Evolutionary conservation across 2,329 filamentous ascomycete species (phyloP).

Genomic region (Neonectria coccinea): DNA sequence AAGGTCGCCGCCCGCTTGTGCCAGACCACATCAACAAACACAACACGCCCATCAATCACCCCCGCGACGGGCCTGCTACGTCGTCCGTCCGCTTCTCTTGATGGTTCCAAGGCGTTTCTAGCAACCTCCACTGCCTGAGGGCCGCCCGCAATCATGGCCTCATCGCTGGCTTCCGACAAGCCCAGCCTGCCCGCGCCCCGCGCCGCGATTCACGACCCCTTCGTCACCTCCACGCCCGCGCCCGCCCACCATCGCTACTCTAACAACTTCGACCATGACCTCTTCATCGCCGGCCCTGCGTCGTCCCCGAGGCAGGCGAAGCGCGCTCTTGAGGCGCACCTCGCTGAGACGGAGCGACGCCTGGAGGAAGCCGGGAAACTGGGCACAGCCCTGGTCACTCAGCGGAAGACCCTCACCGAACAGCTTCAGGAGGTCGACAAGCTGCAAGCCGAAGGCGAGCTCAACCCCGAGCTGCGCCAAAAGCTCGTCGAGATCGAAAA

Average conservation of each 20-base stretch:
- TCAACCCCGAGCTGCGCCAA: constrained; percentile 84
- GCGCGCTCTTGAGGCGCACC: constrained; percentile 88
- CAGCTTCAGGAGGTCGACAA: constrained; percentile 87
- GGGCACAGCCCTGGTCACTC: constrained; percentile 87
- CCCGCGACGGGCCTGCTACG: constrained; percentile 45
- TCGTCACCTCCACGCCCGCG: constrained; percentile 61
- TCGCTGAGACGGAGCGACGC: constrained; percentile 90
- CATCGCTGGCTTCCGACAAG: constrained; percentile 57
- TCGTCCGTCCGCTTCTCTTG: constrained; percentile 43
- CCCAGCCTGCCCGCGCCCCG: constrained; percentile 55
- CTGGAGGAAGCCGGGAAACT: constrained; percentile 92
- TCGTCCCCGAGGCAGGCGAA: constrained; percentile 88
- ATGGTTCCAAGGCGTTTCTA: constrained; percentile 45
- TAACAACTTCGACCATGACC: constrained; percentile 80
- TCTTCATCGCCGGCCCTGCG: constrained; percentile 80
- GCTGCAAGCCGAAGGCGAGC: constrained; percentile 78
- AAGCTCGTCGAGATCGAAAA: constrained; percentile 89
- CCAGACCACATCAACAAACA: constrained; percentile 37
- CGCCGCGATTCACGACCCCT: constrained; percentile 65
- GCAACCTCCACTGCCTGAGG: constrained; percentile 42
- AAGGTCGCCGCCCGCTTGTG: constrained; percentile 8
- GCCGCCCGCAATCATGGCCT: constrained; percentile 54
- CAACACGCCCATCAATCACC: constrained; percentile 27
- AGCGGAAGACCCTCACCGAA: constrained; percentile 85
- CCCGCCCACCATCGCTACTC: constrained; percentile 77